These are phyloP conservation scores for barley (Hordeum vulgare) DNA, from an alignment of 176 grass and related monocot species.

Conservation along the genomic window DNA sequence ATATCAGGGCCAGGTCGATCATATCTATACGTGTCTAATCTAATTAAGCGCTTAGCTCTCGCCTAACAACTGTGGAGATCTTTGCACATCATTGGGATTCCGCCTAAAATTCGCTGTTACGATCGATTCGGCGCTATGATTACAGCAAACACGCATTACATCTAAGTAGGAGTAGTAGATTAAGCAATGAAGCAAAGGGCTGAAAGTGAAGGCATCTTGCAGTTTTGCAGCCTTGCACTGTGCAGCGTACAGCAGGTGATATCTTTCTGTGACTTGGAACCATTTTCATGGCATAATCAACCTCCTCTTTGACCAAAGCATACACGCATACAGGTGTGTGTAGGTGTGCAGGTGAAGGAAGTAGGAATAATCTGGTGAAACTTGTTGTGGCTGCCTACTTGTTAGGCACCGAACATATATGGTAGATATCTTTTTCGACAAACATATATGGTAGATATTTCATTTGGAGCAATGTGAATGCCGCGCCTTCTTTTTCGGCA, in stretches of 20 bases:
- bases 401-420: conserved; percentile 33
- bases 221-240: conserved; percentile 20
- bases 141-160: conserved; percentile 40
- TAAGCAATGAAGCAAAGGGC: neutral
- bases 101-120: conserved; percentile 35
- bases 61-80: conserved; percentile 37
- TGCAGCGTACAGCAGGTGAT: neutral
- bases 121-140: conserved; percentile 11
- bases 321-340: neutral
- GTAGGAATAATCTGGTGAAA: conserved; percentile 22
- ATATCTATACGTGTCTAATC: conserved; percentile 24
- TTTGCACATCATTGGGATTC: conserved; percentile 43
- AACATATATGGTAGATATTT: conserved; percentile 8
- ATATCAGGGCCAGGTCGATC: conserved; percentile 18
- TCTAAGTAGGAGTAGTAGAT: conserved; percentile 27
- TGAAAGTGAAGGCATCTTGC: conserved; percentile 19
- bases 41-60: conserved; percentile 26
- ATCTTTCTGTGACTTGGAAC: conserved; percentile 21
- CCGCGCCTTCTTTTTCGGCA: neutral
- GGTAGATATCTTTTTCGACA: neutral
- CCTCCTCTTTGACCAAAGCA: neutral
- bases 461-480: conserved; percentile 18
- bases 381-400: conserved; percentile 20
- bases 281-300: conserved; percentile 15
- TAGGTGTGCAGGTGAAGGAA: neutral